phyloP scores from a whole-genome alignment of 208 protist genomes.

The Trypanosoma theileri region DNA sequence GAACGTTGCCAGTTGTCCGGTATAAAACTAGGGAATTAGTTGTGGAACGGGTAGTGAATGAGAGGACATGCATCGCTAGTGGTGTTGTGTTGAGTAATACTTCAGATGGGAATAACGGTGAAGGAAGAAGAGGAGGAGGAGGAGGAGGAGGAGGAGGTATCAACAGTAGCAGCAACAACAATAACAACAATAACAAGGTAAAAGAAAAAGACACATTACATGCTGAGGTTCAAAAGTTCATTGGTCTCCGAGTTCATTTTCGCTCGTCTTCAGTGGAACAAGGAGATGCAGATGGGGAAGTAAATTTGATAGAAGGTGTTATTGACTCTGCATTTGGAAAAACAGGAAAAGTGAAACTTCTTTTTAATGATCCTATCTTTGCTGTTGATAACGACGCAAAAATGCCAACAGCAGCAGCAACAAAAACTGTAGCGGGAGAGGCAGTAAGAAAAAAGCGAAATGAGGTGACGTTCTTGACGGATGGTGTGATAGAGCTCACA shows the following conservation, averaged over 20 bases:
- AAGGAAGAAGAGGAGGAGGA: neutral
- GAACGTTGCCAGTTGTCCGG: slow-evolving; percentile 52
- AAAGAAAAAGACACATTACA: slow-evolving; percentile 51
- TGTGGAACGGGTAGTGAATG: slow-evolving; percentile 71
- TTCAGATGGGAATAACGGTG: neutral
- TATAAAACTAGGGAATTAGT: slow-evolving; percentile 41
- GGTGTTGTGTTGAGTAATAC: slow-evolving; percentile 44
- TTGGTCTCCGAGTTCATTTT: slow-evolving; percentile 63
- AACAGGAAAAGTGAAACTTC: slow-evolving; percentile 73
- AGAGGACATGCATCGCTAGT: slow-evolving; percentile 64
- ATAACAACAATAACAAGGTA: neutral
- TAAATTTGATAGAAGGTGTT: slow-evolving; percentile 27
- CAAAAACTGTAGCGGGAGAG: no score
- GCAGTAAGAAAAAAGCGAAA: slow-evolving; percentile 29
- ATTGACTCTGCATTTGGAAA: slow-evolving; percentile 85
- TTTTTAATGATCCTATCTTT: slow-evolving; percentile 62
- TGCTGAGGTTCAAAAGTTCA: slow-evolving; percentile 71
- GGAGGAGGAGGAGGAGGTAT: neutral
- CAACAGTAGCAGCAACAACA: neutral
- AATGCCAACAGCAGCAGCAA: no score
- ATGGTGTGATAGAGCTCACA: slow-evolving; percentile 45
- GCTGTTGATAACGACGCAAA: neutral
- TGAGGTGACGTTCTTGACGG: neutral
- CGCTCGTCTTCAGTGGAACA: slow-evolving; percentile 13
- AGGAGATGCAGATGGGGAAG: neutral